Base-by-base conservation (phyloP, 768 basidiomycete genomes). In the Termitomyces bulborhizus region DNA sequence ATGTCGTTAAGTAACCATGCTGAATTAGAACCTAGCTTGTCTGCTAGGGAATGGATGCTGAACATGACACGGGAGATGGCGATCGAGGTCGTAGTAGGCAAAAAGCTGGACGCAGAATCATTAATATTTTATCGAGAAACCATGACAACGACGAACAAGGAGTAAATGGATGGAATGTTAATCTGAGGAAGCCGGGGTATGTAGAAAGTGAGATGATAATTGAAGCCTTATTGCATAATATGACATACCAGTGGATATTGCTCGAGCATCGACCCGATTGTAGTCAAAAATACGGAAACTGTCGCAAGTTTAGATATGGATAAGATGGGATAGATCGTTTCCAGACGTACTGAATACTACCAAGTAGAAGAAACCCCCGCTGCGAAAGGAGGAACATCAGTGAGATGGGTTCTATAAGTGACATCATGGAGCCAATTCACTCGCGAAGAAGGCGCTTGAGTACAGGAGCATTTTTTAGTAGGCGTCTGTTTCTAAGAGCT, bases 1-100 rank as follows among this genome's bases (percentile, higher is more conserved):
- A 73, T 21, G 21, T 21, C 21, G 21, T 70, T 77, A 24, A 80
- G 68, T 7, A 78, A 63, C 76, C 73, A 77, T 11, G 69, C 67
- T 1, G 73, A 69, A 36, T 74, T 71, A 6, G 77, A 72, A 32
- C 75, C 71, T 18, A 73, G 62, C 16, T 67, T 66, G 27, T 70
- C 66, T 15, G 78, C 73, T n/a, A 78, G 62, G 1, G 75, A 76
- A 46, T 71, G 63, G 6, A 70, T 64, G 49, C 68, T 66, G 47
- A 70, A 63, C 62, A 69, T 62, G 40, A 69, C 60, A 36, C 69
- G 65, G 16, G 68, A 62, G 6, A 21, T 62, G 1, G 67, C 69
- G 16, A 70, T 21, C 21, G 69, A 71, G n/a, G 64, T 69, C 7
- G 59, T 61, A 44, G 65, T 57, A 9, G 68, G 60, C 24, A 68